Percentiles rank a stretch among this genome's conserved stretches.
These are phyloP conservation scores for Zymoseptoria crescenta DNA, from an alignment of 2,329 filamentous ascomycete species.

Conservation along the genomic window DNA sequence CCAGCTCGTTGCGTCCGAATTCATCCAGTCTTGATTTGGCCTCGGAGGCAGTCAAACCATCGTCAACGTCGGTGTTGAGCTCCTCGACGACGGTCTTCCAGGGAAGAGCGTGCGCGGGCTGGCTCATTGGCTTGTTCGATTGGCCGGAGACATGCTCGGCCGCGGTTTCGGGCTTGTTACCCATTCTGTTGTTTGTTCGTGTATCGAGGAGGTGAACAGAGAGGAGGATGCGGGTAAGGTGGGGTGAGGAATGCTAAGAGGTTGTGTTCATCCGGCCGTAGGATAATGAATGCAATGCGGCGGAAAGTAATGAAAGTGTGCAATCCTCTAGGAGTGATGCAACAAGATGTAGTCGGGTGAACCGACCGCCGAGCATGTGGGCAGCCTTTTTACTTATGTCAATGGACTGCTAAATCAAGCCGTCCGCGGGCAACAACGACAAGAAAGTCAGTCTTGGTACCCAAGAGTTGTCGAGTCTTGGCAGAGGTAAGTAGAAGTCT, in stretches of 20 bases:
- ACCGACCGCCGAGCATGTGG: background rate
- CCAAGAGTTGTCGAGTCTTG: background rate
- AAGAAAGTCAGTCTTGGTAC: background rate
- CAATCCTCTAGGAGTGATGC: background rate
- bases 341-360: background rate
- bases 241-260: slow-evolving; percentile 1
- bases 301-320: background rate
- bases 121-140: slow-evolving; percentile 46
- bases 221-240: background rate
- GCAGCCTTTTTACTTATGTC: background rate
- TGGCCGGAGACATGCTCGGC: background rate
- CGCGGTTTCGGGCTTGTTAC: background rate
- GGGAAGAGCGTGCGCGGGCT: slow-evolving; percentile 55
- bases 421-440: background rate
- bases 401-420: background rate
- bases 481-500: background rate
- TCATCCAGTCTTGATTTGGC: slow-evolving; percentile 52
- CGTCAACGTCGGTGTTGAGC: slow-evolving; percentile 56
- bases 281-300: background rate
- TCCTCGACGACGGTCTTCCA: slow-evolving; percentile 46
- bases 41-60: slow-evolving; percentile 55
- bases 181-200: background rate
- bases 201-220: background rate
- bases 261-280: background rate
- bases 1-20: slow-evolving; percentile 62